Base-by-base conservation (phyloP, 345 rosid species). In the Reutealis trisperma region DNA sequence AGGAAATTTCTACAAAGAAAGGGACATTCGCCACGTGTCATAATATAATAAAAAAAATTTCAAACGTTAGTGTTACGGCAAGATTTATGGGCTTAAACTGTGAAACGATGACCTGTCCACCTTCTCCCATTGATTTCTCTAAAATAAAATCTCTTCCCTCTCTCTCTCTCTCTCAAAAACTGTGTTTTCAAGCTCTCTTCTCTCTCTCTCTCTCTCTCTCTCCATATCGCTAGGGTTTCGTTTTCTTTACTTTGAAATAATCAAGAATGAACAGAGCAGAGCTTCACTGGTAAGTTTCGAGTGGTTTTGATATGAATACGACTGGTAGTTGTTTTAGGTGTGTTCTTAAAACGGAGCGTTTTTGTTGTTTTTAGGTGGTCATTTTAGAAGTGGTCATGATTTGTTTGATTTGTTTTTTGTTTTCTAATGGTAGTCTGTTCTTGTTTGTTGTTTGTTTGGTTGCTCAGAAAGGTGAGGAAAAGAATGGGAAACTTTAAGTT, bases 41-140 rank as follows among this genome's bases (percentile, higher is more conserved):
- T 41, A 55, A 37, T 37, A 37, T 37, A 37, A 37, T 37, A 6
- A 37, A 15, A 6, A 13, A 30, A 76, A 18, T 66, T 54, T 76
- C 71, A 66, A 82, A 83, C 88, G 90, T 88, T 77, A 70, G 85
- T 83, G 86, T 84, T 82, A 87, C 93, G 95, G 88, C 90, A 82
- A 81, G 81, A 78, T 70, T 82, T 78, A 59, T 71, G 60, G 76
- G n/a, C 63, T 11, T 24, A 34, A 19, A 22, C 42, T 0, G 30
- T n/a, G 34, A 59, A 49, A 67, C 61, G 24, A 24, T 75, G 79
- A 76, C 76, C 69, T 65, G 80, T 79, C 72, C 76, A 54, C 82
- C 76, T 66, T 42, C 76, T 65, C 32, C 79, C 44, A 76, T 74
- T 75, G 34, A 79, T 52, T 71, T 45, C 71, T 75, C 79, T 37